Evolutionary conservation across 1,139 yeast species (phyloP), one percentile per base, ranked within the genome.

Genomic region (Yamadazyma membranifaciens): DNA sequence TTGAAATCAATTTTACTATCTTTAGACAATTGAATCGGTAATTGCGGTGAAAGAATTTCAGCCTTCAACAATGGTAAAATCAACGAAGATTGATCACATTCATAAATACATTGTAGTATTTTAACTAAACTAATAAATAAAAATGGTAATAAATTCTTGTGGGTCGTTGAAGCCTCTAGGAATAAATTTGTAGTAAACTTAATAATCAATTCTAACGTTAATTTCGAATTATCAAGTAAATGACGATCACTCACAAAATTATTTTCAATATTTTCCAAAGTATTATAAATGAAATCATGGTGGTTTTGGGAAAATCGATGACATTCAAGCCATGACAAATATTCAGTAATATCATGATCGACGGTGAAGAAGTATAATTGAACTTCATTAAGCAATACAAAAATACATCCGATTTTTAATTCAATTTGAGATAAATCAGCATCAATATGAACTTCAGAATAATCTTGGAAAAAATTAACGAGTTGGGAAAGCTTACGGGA

Each of bases 11-110:
- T 47, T 1, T 49, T 33, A 4, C 45, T 33, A 6, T 46, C 42
- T 24, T 52, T 44, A 11, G 61, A 47, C 9, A 59, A 39, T 2
- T 46, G 43, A n/a, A 62, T 39, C 1, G 67, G 64, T 12, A 56
- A 38, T 20, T 49, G 49, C 0, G 67, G 65, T 2, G 35, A 26
- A 13, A 38, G 7, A 3, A 39, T n/a, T 12, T 39, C 17, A 34
- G 22, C 37, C 16, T 27, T 15, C 20, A 30, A 32, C 6, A 37
- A 16, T 9, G 34, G 24, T 20, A 37, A 31, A 10, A 40, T 16
- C 2, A 24, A 25, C 9, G 16, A 9, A 12, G 33, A 33, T 28
- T 33, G 28, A 30, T 34, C 38, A 24, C 38, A 38, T 17, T 37
- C 34, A 28, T 41, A 41, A 20, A 37, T 34, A 14, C 34, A 34